Evolutionary conservation across 2,329 filamentous ascomycete genomes (phyloP).

Genomic region (Colletotrichum plurivorum): DNA sequence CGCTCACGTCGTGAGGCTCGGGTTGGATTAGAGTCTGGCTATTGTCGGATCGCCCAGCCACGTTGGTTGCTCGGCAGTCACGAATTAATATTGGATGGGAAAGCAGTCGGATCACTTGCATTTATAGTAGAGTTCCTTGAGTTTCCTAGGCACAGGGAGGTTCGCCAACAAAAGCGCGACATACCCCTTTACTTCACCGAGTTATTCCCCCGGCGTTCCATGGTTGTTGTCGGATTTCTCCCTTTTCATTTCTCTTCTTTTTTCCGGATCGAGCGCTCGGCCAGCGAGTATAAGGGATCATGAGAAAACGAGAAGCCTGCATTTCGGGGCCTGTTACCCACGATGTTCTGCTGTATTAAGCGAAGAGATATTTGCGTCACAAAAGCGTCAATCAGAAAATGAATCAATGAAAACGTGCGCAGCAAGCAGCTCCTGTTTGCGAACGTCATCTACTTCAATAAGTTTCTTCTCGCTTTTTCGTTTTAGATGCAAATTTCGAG

Average conservation of each 20-base stretch:
- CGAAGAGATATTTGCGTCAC: constrained; percentile 7
- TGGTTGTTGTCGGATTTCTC: constrained; percentile 4
- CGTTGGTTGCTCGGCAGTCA: background rate
- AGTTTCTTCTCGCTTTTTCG: too few relatives aligned
- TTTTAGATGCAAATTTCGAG: background rate
- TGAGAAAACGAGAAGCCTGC: constrained; percentile 34
- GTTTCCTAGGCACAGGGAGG: constrained; percentile 10
- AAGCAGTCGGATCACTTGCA: background rate
- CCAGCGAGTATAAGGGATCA: constrained; percentile 31
- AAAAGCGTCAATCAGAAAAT: constrained; percentile 29
- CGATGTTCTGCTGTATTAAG: constrained; percentile 24
- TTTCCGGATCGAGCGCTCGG: constrained; percentile 1
- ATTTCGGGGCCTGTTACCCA: constrained; percentile 19
- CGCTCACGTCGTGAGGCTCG: too few relatives aligned
- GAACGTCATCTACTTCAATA: background rate
- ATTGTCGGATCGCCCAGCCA: too few relatives aligned
- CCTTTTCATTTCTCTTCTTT: constrained; percentile 13
- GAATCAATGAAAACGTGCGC: background rate
- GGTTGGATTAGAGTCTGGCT: too few relatives aligned
- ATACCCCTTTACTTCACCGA: constrained; percentile 5
- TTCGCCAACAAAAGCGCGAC: constrained; percentile 8
- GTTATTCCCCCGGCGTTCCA: constrained; percentile 36
- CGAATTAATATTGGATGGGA: background rate
- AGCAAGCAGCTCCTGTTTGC: background rate
- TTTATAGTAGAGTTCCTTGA: constrained; percentile 14